phyloP scores from a whole-genome alignment of 768 basidiomycete species.

The Hebeloma cylindrosporum region DNA sequence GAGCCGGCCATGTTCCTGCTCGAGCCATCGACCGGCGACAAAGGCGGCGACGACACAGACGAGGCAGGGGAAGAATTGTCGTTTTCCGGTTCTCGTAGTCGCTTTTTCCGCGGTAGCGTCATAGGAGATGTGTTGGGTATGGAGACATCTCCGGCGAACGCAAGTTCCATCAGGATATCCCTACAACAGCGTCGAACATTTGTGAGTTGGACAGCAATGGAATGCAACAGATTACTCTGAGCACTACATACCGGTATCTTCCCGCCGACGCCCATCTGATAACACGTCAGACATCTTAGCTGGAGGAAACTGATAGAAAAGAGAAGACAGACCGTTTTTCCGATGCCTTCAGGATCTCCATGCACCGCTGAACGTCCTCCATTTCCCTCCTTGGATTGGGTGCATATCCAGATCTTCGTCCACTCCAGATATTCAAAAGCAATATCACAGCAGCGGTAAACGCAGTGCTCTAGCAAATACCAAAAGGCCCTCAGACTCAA shows the following conservation, averaged over 20 bases:
- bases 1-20: constrained; percentile 28
- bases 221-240: background rate
- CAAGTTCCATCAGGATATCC: constrained; percentile 38
- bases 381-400: constrained; percentile 53
- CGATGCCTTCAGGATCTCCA: constrained; percentile 46
- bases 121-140: constrained; percentile 16
- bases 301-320: background rate
- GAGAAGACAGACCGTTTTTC: constrained; percentile 36
- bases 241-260: constrained; percentile 35
- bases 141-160: constrained; percentile 33
- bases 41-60: too few species aligned
- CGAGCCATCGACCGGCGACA: constrained; percentile 12
- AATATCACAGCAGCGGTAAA: constrained; percentile 53
- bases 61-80: constrained; percentile 14
- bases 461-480: constrained; percentile 30
- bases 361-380: constrained; percentile 59
- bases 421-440: constrained; percentile 67
- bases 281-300: constrained; percentile 1
- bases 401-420: constrained; percentile 44
- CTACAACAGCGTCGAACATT: constrained; percentile 17
- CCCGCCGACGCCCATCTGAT: constrained; percentile 44
- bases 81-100: constrained; percentile 16
- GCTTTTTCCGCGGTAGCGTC: constrained; percentile 12
- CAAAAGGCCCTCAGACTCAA: constrained; percentile 1
- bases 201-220: background rate